These are phyloP conservation scores for Coemansia sp. DNA, from an alignment of 192 early-diverging fungal species.

Conservation along the genomic window DNA sequence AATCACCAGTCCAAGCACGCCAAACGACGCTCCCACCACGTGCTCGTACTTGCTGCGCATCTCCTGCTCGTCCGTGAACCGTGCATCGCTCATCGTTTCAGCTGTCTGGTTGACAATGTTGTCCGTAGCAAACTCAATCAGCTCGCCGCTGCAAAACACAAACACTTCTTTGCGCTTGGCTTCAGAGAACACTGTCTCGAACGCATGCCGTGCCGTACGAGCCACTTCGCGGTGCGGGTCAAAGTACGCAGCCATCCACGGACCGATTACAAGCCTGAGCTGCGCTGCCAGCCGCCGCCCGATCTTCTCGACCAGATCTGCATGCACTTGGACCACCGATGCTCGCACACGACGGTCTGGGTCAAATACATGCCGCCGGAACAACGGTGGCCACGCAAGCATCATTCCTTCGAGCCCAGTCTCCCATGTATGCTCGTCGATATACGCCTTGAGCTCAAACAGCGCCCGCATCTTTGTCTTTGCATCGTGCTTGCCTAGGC, in stretches of 20 bases:
- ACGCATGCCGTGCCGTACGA: slow-evolving; percentile 52
- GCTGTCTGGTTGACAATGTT: slow-evolving; percentile 73
- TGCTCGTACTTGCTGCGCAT: slow-evolving; percentile 50
- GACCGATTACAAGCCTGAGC: slow-evolving; percentile 77
- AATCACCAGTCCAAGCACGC: slow-evolving; percentile 24
- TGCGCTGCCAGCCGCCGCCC: slow-evolving; percentile 76
- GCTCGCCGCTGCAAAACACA: slow-evolving; percentile 73
- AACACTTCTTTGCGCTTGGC: slow-evolving; percentile 75
- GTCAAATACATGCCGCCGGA: slow-evolving; percentile 59
- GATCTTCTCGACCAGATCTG: slow-evolving; percentile 61
- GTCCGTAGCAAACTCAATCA: slow-evolving; percentile 68
- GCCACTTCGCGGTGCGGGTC: slow-evolving; percentile 82
- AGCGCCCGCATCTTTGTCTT: slow-evolving; percentile 84
- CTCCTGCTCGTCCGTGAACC: slow-evolving; percentile 35
- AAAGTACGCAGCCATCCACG: slow-evolving; percentile 82
- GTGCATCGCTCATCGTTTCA: slow-evolving; percentile 72
- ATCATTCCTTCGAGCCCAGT: slow-evolving; percentile 37
- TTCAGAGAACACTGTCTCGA: slow-evolving; percentile 74
- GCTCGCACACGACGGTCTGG: slow-evolving; percentile 82
- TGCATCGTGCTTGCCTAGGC: slow-evolving; percentile 82
- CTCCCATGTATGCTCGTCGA: slow-evolving; percentile 55
- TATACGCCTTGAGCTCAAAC: slow-evolving; percentile 74
- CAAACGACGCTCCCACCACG: slow-evolving; percentile 42
- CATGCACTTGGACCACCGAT: slow-evolving; percentile 65
- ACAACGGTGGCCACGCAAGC: slow-evolving; percentile 44